Evolutionary conservation across 2,329 filamentous ascomycete species (phyloP).

Genomic region (Colletotrichum somersetense): DNA sequence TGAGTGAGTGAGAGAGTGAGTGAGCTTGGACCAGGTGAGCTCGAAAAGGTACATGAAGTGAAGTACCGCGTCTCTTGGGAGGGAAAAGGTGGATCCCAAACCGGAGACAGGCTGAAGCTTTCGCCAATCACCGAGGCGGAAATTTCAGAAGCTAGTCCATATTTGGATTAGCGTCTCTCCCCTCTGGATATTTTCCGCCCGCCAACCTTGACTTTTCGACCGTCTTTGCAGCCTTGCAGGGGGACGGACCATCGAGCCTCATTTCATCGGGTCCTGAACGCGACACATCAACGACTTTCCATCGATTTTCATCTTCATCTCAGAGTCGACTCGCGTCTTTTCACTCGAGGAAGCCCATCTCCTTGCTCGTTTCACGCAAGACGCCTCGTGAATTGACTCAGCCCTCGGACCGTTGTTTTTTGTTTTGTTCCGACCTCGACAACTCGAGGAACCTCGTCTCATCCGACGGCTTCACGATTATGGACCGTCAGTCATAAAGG

Average conservation of each 20-base stretch:
- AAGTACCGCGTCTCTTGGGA: conserved; percentile 11
- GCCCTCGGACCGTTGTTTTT: background rate
- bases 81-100: background rate
- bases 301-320: conserved; percentile 16
- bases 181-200: conserved; percentile 37
- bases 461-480: background rate
- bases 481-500: conserved; percentile 11
- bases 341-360: too few species aligned
- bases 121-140: conserved; percentile 13
- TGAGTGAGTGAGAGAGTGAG: background rate
- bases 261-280: conserved; percentile 28
- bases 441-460: background rate
- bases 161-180: background rate
- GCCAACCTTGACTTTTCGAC: conserved; percentile 30
- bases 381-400: background rate
- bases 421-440: background rate
- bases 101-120: conserved; percentile 1
- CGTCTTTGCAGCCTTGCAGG: conserved; percentile 35
- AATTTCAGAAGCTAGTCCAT: background rate
- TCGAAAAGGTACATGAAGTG: conserved; percentile 18
- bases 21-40: conserved; percentile 12
- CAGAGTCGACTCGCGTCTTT: background rate
- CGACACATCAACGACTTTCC: conserved; percentile 28
- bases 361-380: too few species aligned
- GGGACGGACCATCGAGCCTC: conserved; percentile 18